phyloP scores from a whole-genome alignment of 2,329 filamentous ascomycete species.

The Coniella vitis region DNA sequence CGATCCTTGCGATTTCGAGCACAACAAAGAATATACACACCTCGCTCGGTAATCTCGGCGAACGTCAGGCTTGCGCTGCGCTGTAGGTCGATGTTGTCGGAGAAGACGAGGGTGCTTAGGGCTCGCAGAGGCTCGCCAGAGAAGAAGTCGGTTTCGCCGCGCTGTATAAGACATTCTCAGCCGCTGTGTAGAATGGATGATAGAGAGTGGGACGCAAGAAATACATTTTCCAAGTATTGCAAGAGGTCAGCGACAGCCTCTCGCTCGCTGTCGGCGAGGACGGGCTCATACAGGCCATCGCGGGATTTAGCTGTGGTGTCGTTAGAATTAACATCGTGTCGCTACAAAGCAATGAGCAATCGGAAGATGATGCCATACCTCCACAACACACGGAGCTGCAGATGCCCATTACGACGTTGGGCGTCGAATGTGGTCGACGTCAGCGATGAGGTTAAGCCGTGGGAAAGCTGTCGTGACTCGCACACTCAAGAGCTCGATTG shows the following conservation, averaged over 20 bases:
- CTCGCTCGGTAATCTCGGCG: conserved; percentile 97
- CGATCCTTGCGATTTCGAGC: background rate
- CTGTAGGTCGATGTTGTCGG: conserved; percentile 96
- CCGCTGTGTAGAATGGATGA: background rate
- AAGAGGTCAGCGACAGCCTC: conserved; percentile 94
- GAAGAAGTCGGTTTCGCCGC: conserved; percentile 97
- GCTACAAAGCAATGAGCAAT: conserved; percentile 3
- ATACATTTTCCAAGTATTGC: conserved; percentile 92
- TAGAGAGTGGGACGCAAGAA: conserved; percentile 23
- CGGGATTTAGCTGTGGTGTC: conserved; percentile 58
- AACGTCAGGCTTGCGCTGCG: conserved; percentile 96
- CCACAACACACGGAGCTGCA: conserved; percentile 58
- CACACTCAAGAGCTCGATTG: conserved; percentile 7
- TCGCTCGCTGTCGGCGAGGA: conserved; percentile 90
- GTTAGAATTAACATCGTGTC: conserved; percentile 1
- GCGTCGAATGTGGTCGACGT: conserved; percentile 11
- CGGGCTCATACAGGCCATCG: conserved; percentile 77
- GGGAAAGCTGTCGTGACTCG: conserved; percentile 10
- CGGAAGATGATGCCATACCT: conserved; percentile 29
- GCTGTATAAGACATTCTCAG: conserved; percentile 53
- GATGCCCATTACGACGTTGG: conserved; percentile 47
- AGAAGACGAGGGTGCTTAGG: conserved; percentile 92
- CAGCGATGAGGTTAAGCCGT: conserved; percentile 9
- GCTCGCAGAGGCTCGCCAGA: conserved; percentile 89
- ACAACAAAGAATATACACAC: conserved; percentile 43